Conservation (phyloP, 805 yeast genomes). For the Candida xyloterini region DNA sequence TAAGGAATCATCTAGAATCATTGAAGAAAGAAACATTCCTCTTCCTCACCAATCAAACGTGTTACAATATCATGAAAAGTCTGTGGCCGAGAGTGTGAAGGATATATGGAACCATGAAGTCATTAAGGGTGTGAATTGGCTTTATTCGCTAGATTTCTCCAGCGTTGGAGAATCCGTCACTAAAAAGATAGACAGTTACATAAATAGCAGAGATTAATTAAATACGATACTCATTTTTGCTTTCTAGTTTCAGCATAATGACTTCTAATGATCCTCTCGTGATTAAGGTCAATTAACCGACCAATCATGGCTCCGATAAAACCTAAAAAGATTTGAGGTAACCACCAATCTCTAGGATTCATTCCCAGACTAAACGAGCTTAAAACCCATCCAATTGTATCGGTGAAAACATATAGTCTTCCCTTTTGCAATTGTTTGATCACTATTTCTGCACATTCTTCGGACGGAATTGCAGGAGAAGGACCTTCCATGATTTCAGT, state of each 20-base stretch:
- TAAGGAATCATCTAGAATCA: slow-evolving; percentile 44
- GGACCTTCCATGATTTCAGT: slow-evolving; percentile 85
- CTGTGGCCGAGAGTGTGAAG: slow-evolving; percentile 57
- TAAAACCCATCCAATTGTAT: slow-evolving; percentile 79
- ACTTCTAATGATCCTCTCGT: slow-evolving; percentile 48
- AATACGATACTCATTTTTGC: slow-evolving; percentile 17
- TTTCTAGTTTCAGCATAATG: slow-evolving; percentile 36
- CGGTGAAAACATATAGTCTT: slow-evolving; percentile 73
- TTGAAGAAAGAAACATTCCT: slow-evolving; percentile 52
- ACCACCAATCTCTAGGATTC: slow-evolving; percentile 60
- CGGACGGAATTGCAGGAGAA: slow-evolving; percentile 64
- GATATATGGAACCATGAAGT: slow-evolving; percentile 82
- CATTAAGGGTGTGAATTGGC: slow-evolving; percentile 58
- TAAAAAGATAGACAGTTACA: slow-evolving; percentile 12
- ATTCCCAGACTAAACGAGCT: slow-evolving; percentile 65
- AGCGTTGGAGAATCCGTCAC: slow-evolving; percentile 15
- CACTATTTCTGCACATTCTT: slow-evolving; percentile 61
- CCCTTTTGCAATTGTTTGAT: slow-evolving; percentile 58
- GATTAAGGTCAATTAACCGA: slow-evolving; percentile 55
- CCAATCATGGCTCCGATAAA: slow-evolving; percentile 50
- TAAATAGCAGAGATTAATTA: slow-evolving; percentile 11
- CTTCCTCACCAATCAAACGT: slow-evolving; percentile 45
- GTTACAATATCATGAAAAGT: slow-evolving; percentile 44
- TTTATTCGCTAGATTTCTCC: slow-evolving; percentile 40
- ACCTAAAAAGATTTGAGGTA: slow-evolving; percentile 48